Evolutionary conservation across 495 filamentous ascomycete species (phyloP), one percentile per base, ranked within the genome.

Genomic region (Penicillium daleae): DNA sequence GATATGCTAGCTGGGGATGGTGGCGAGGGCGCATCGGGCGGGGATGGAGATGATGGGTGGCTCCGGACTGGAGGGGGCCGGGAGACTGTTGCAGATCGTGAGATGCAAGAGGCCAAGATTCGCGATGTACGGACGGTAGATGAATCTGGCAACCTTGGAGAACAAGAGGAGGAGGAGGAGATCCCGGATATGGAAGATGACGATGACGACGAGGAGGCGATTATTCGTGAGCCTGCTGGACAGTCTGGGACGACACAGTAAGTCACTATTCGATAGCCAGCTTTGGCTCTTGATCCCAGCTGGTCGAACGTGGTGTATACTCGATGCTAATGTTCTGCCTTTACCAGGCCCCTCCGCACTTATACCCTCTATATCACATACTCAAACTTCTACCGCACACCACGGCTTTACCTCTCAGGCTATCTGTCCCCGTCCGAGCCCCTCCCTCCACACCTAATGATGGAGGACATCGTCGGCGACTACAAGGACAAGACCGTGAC

Each of bases 401-500:
- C 96, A 0, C 93, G 96, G 33, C 87, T 97, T 72, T 99, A 97
- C 78, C 85, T 99, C 62, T 94, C 92, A 6, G 96, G 96, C 60
- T 97, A 97, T 74, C 80, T 85, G 4, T 85, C 90, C n/a, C 84
- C 87, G 57, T 89, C 91, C 24, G 87, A 91, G 64, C 93, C 96
- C 6, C 90, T 97, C 26, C 85, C 90, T 6, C 96, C 95, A 3
- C 85, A 89, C 26, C 83, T 89, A 26, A 98, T 99, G 96, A 97
- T 98, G 90, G 95, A 99, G 72, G 96, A 99, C 69, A 98, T 99
- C 68, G 90, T 97, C 31, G 94, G 96, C 68, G 96, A 99, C 82
- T 99, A 99, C 83, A 96, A 97, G 72, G 94, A 98, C 78, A 99
- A 99, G 80, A 99, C 95, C 8, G 95, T 99, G 61, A 99, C 96